These are phyloP conservation scores for Gracilaria gracilis DNA, from an alignment of 23 red algal genomes.

Conservation along the genomic window DNA sequence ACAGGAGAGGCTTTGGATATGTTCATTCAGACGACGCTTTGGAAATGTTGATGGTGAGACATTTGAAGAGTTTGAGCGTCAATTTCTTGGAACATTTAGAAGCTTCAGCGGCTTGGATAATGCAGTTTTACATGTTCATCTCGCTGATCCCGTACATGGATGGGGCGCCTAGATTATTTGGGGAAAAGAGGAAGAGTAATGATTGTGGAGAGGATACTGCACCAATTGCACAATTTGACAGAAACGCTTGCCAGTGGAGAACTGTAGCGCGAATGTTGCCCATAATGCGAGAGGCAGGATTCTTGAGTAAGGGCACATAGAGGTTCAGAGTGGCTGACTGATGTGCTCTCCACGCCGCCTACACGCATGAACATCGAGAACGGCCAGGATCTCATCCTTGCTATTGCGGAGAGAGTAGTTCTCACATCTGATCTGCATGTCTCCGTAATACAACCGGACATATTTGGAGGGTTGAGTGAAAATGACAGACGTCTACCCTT, in stretches of 20 bases:
- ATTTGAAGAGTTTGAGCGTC: background rate
- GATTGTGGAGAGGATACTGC: no score
- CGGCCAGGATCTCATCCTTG: background rate
- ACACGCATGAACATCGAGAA: background rate
- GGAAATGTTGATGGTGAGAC: background rate
- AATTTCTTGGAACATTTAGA: background rate
- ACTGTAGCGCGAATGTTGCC: background rate
- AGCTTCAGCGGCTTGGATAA: background rate
- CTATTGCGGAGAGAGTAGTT: background rate
- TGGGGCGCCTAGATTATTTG: no score
- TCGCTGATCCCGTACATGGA: background rate
- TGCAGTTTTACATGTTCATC: background rate
- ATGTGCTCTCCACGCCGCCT: background rate
- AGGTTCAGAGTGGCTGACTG: background rate
- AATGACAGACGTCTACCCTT: background rate
- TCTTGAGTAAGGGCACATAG: background rate
- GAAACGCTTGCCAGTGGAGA: background rate
- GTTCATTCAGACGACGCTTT: background rate
- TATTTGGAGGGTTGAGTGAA: slow-evolving; percentile 2
- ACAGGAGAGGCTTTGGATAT: background rate
- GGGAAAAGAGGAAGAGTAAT: background rate
- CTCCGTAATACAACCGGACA: background rate
- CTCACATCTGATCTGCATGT: background rate
- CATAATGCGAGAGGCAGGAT: background rate
- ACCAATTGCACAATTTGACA: no score